phyloP scores from a whole-genome alignment of 2,329 filamentous ascomycete species.

The Cladosporium oxysporum region DNA sequence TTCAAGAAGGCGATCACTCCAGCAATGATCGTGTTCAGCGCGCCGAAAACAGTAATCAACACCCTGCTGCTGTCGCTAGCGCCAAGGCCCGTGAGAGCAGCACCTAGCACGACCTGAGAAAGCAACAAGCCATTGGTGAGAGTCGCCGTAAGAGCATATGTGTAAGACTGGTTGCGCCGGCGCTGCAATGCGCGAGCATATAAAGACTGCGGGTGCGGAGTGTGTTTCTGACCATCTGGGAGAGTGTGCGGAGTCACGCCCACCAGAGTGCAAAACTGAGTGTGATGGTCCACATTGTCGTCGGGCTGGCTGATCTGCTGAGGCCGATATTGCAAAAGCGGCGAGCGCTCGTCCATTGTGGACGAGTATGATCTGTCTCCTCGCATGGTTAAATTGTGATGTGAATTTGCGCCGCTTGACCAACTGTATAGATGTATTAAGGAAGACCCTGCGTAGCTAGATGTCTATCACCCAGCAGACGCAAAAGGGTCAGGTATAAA shows the following conservation, averaged over 20 bases:
- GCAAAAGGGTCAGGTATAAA: neutral
- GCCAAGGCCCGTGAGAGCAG: slow-evolving; percentile 43
- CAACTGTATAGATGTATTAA: neutral
- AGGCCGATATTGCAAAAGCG: neutral
- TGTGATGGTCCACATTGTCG: slow-evolving; percentile 28
- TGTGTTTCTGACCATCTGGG: slow-evolving; percentile 27
- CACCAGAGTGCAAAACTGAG: slow-evolving; percentile 42
- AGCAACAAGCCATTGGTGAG: slow-evolving; percentile 42
- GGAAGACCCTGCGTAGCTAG: neutral
- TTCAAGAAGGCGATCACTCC: slow-evolving; percentile 45
- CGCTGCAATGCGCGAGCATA: slow-evolving; percentile 40
- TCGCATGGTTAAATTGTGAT: neutral
- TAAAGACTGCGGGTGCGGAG: slow-evolving; percentile 36
- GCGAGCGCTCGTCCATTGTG: slow-evolving; percentile 16
- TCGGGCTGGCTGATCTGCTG: neutral
- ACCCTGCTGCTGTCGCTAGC: slow-evolving; percentile 39
- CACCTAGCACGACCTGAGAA: slow-evolving; percentile 43
- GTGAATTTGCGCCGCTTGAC: neutral
- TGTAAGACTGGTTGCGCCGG: slow-evolving; percentile 36
- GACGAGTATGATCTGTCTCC: slow-evolving; percentile 14
- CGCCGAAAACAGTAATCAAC: slow-evolving; percentile 44
- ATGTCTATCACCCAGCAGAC: neutral
- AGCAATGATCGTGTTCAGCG: slow-evolving; percentile 45
- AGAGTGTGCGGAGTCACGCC: slow-evolving; percentile 37
- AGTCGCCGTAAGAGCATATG: slow-evolving; percentile 41